Base-by-base conservation (phyloP, 352 stramenopile species). In the Elongisporangium undulatum region DNA sequence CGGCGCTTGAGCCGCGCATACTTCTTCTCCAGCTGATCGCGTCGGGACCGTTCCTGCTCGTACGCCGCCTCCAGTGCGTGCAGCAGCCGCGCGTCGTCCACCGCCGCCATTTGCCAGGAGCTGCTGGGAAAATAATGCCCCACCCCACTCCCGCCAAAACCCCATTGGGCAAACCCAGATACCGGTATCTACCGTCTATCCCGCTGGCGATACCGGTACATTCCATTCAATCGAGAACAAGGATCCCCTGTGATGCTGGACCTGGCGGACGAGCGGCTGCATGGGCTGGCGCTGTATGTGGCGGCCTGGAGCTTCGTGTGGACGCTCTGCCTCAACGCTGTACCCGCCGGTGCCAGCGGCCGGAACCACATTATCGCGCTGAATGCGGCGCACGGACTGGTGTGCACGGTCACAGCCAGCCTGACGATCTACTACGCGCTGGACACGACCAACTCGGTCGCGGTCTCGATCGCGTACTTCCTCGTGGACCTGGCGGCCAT, bases 351-450 rank as follows among this genome's bases (percentile, higher is more conserved):
- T 4, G 52, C 38, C 6, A 71, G 64, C 55, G 75, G 73, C 3
- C 70, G 75, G 15, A 84, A 86, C 57, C 80, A 92, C 65, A 87
- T 90, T 53, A 68, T 90, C 45, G 71, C 74, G 62, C 75, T 92
- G 29, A 92, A 92, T 49, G 78, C 74, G 6, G 72, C 67, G 41
- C 82, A 92, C 62, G 82, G 82, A 41, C 63, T 88, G 45, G 75
- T 89, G 65, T 89, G 69, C 49, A 89, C 80, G 12, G 45, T 75
- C 45, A 59, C 71, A 2, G 82, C 82, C 13, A 65, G 63, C 1
- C 54, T 58, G 23, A 89, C 82, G 15, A 65, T 90, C 26, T 69
- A 67, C 21, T 72, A 68, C 13, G 61, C 29, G 0, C 64, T 75
- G 24, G 81, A 88, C 52, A 78, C 78, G 52, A 83, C 82, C 51